Conservation (phyloP, 495 filamentous ascomycete genomes). For the Podospora sp. region DNA sequence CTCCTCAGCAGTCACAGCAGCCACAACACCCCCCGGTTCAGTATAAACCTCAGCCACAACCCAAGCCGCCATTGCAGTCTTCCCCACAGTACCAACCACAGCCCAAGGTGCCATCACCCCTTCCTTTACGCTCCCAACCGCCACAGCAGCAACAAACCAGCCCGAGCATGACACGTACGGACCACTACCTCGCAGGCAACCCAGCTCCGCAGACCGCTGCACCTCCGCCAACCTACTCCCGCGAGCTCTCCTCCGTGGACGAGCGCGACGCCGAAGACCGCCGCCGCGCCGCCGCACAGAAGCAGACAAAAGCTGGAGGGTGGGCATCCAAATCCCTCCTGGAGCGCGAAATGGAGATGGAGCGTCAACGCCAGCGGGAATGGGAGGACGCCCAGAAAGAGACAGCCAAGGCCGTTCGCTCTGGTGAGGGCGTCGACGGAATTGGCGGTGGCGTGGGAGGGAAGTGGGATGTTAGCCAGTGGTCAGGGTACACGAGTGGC, state of each 20-base stretch:
- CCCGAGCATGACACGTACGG: slow-evolving; percentile 44
- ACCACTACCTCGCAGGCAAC: slow-evolving; percentile 47
- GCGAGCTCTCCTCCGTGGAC: slow-evolving; percentile 56
- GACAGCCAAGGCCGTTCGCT: slow-evolving; percentile 57
- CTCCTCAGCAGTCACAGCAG: slow-evolving; percentile 23
- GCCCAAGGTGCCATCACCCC: slow-evolving; percentile 26
- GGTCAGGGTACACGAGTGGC: slow-evolving; percentile 77
- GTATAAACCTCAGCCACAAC: slow-evolving; percentile 10
- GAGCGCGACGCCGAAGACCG: slow-evolving; percentile 72
- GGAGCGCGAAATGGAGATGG: slow-evolving; percentile 94
- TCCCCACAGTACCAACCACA: slow-evolving; percentile 17
- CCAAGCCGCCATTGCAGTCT: slow-evolving; percentile 20
- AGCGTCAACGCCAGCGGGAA: slow-evolving; percentile 87
- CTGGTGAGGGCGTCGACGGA: slow-evolving; percentile 53
- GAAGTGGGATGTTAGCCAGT: slow-evolving; percentile 87
- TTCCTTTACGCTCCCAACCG: slow-evolving; percentile 15
- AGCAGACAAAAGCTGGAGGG: slow-evolving; percentile 71
- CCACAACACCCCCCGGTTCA: slow-evolving; percentile 10
- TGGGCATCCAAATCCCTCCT: slow-evolving; percentile 82
- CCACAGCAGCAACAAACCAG: slow-evolving; percentile 11
- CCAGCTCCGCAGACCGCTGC: slow-evolving; percentile 39
- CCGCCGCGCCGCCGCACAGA: slow-evolving; percentile 62
- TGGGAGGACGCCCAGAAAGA: slow-evolving; percentile 92
- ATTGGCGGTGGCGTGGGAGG: slow-evolving; percentile 60
- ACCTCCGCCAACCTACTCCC: slow-evolving; percentile 55